Conservation (phyloP, 495 filamentous ascomycete species). For the Lentithecium fluviatile region DNA sequence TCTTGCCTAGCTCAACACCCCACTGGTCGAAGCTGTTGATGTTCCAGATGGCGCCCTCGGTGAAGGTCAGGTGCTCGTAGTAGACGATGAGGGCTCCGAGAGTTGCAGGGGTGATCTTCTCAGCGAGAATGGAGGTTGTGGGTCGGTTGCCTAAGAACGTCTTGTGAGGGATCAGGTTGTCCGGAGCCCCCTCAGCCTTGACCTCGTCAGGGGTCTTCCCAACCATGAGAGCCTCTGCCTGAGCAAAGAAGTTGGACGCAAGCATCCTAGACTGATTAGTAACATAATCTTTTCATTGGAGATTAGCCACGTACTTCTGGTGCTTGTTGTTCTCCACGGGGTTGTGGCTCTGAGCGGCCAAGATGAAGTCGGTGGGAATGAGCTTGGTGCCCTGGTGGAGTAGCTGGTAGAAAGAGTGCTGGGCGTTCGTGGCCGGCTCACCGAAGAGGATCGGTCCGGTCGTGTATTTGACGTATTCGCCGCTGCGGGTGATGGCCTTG, state of each 20-base stretch:
- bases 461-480: constrained; percentile 92
- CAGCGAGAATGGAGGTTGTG: constrained; percentile 89
- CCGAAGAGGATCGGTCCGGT: constrained; percentile 94
- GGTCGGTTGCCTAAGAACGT: constrained; percentile 97
- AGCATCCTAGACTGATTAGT: constrained; percentile 64
- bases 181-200: constrained; percentile 79
- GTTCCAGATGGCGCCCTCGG: constrained; percentile 96
- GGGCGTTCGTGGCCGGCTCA: constrained; percentile 97
- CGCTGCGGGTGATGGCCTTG: constrained; percentile 90
- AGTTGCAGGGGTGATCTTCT: constrained; percentile 91
- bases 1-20: constrained; percentile 98
- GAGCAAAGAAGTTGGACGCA: constrained; percentile 96
- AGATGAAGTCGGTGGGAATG: constrained; percentile 95
- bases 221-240: constrained; percentile 97
- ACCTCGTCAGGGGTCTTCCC: constrained; percentile 92
- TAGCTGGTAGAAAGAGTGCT: constrained; percentile 99
- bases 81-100: constrained; percentile 95
- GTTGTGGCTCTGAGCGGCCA: constrained; percentile 95
- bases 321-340: constrained; percentile 87
- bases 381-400: constrained; percentile 99
- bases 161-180: constrained; percentile 92
- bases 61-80: constrained; percentile 98
- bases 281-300: not conserved
- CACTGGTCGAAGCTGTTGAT: constrained; percentile 99
- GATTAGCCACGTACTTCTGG: constrained; percentile 62